Base-by-base conservation (phyloP, 1,284 basidiomycete species). In the Phellinidium pouzarii region DNA sequence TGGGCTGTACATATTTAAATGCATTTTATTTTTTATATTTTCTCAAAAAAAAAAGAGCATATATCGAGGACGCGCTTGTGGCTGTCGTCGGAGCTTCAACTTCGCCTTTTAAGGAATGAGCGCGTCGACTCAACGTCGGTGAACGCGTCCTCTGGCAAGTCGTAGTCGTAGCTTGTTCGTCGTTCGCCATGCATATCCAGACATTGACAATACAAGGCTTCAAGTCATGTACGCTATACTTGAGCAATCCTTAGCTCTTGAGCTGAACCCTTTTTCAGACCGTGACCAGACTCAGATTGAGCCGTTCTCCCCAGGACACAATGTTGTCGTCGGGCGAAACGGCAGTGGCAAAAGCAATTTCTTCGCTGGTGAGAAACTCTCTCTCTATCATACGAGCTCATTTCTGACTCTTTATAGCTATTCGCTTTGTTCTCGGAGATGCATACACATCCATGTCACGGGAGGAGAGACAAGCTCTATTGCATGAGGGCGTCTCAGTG, bases 291-390 rank as follows among this genome's bases (percentile, higher is more conserved):
- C 86, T 0, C 82, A 87, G 61, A 87, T 90, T 53, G 87, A 89
- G 62, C 85, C 86, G 0, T 90, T 90, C 65, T 87, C 85, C 23
- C 80, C 92, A 0, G 82, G 77, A 41, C 91, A 95, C 63, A 96
- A 96, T 69, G 92, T 96, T 12, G 90, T 96, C 2, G 93, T 97
- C 9, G 93, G 94, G 9, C 75, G 94, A 42, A 97, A 97, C 76
- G 94, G 94, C 8, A 92, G 89, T 17, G 94, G 94, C 52, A 97
- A 97, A 75, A 93, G 90, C 63, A 97, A 97, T 68, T 96, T 97
- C 76, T 97, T 97, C 68, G 85, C 90, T 37, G 90, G 90, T 87
- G 56, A 58, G 79, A 64, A 47, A 9, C 14, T 45, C 6, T 36
- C 20, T 19, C 17, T 12, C 37, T 43, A 22, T 4, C 11, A 17